These are phyloP conservation scores for Jamesozyma gamospora DNA, from an alignment of 805 yeast genomes.

Conservation along the genomic window DNA sequence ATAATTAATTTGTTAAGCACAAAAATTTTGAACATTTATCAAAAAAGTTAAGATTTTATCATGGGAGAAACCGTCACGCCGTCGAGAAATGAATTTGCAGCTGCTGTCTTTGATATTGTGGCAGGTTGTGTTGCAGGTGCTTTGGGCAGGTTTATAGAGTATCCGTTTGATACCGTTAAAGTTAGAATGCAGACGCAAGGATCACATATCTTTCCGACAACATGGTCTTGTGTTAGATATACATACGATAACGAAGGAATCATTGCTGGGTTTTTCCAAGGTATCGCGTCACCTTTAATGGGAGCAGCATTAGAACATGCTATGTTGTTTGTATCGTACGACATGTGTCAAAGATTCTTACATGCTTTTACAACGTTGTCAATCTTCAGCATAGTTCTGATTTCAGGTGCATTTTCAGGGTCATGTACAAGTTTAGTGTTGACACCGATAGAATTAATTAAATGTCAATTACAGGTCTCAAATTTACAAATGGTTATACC, in stretches of 20 bases:
- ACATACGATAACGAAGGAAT: constrained; percentile 65
- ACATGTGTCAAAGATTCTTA: constrained; percentile 34
- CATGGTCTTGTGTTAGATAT: constrained; percentile 53
- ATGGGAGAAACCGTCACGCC: too few relatives aligned
- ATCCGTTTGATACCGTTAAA: constrained; percentile 87
- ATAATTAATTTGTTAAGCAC: too few relatives aligned
- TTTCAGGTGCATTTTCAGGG: constrained; percentile 78
- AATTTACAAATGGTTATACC: constrained; percentile 24
- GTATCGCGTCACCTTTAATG: constrained; percentile 69
- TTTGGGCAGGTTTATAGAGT: constrained; percentile 74
- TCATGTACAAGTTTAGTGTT: constrained; percentile 69
- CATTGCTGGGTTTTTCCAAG: constrained; percentile 59
- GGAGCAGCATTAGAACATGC: constrained; percentile 92
- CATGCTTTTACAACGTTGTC: constrained; percentile 23
- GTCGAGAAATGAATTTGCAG: background rate
- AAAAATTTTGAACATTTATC: too few relatives aligned
- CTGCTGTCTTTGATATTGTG: constrained; percentile 28
- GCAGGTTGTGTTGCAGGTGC: constrained; percentile 56
- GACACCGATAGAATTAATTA: constrained; percentile 87
- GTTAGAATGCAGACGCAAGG: constrained; percentile 80
- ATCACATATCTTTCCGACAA: constrained; percentile 43
- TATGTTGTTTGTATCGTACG: constrained; percentile 60
- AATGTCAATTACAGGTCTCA: constrained; percentile 75
- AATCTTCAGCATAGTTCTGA: constrained; percentile 38
- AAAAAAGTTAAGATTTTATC: too few relatives aligned